A percentile compares a stretch with the other conserved stretches of the same genome.
These are phyloP conservation scores for Candida tibetensis DNA, from an alignment of 805 yeast species.

Conservation along the genomic window DNA sequence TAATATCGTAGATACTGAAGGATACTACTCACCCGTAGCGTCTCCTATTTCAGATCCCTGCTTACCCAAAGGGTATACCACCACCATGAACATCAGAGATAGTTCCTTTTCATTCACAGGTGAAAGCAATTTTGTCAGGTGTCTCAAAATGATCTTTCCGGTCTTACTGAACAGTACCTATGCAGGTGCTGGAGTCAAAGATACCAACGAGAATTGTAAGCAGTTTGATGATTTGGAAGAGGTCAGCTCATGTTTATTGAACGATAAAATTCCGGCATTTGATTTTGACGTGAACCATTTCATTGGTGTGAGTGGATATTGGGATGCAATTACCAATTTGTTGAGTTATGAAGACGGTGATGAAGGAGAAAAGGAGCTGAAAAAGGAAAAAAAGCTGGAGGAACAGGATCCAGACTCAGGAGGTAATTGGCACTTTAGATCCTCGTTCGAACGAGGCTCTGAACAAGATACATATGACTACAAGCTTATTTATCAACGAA, in stretches of 20 bases:
- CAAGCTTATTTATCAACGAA: constrained; percentile 39
- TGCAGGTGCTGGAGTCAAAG: constrained; percentile 15
- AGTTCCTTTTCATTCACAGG: constrained; percentile 45
- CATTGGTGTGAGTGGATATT: constrained; percentile 65
- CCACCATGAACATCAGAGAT: constrained; percentile 21
- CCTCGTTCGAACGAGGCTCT: too few relatives aligned
- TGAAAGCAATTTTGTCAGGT: constrained; percentile 47
- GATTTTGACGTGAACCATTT: constrained; percentile 56
- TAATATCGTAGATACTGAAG: constrained; percentile 11
- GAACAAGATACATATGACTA: constrained; percentile 44
- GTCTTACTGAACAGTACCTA: constrained; percentile 37
- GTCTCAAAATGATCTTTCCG: constrained; percentile 48
- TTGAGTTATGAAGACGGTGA: constrained; percentile 28
- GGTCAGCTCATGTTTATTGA: constrained; percentile 48
- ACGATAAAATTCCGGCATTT: constrained; percentile 53
- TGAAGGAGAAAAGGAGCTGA: background rate
- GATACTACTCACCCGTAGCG: constrained; percentile 14
- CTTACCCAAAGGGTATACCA: constrained; percentile 46
- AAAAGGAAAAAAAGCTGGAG: background rate
- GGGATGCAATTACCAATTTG: constrained; percentile 56
- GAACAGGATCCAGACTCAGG: background rate
- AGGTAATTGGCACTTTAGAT: too few relatives aligned
- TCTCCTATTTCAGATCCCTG: constrained; percentile 54
- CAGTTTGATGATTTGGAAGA: constrained; percentile 27
- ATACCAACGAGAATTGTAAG: constrained; percentile 26